Evolutionary conservation across 371 early-diverging fungal genomes (phyloP).

Genomic region (Rhizopus sp.): DNA sequence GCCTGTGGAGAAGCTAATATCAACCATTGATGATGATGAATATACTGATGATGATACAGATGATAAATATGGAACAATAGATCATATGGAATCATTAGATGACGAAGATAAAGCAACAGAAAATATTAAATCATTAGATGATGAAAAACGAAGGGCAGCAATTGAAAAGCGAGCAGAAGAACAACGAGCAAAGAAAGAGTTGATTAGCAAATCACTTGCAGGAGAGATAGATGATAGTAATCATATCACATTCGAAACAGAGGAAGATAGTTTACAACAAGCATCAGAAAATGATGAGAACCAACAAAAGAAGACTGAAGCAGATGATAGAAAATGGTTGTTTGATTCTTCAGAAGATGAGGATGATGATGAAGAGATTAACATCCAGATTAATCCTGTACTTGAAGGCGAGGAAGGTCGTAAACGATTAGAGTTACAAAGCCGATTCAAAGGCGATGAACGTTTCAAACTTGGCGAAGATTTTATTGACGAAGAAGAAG

Average conservation of each 20-base stretch:
- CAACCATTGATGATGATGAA: slow-evolving; percentile 13
- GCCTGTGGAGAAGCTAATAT: slow-evolving; percentile 36
- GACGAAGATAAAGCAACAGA: background rate
- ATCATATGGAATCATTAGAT: slow-evolving; percentile 1
- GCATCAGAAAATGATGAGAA: slow-evolving; percentile 25
- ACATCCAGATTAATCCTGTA: slow-evolving; percentile 57
- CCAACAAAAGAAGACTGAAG: slow-evolving; percentile 25
- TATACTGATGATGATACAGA: slow-evolving; percentile 11
- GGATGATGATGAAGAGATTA: slow-evolving; percentile 30
- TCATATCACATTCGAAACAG: slow-evolving; percentile 34
- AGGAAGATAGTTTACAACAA: slow-evolving; percentile 20
- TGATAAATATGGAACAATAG: slow-evolving; percentile 1
- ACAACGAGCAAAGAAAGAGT: slow-evolving; percentile 27
- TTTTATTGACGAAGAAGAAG: slow-evolving; percentile 59
- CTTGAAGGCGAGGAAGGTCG: slow-evolving; percentile 62
- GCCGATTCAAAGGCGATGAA: slow-evolving; percentile 55
- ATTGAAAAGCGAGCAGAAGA: slow-evolving; percentile 32
- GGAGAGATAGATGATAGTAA: slow-evolving; percentile 13
- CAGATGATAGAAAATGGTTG: slow-evolving; percentile 50
- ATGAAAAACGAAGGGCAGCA: slow-evolving; percentile 37
- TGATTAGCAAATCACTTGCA: slow-evolving; percentile 25
- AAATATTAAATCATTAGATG: slow-evolving; percentile 13
- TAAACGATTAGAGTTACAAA: slow-evolving; percentile 54
- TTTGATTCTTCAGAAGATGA: slow-evolving; percentile 54
- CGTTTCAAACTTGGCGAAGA: slow-evolving; percentile 63